Percentiles rank a stretch among this genome's conserved stretches.
Conservation (phyloP, 306 rosid genomes). For the Pyrus bretschneideri region DNA sequence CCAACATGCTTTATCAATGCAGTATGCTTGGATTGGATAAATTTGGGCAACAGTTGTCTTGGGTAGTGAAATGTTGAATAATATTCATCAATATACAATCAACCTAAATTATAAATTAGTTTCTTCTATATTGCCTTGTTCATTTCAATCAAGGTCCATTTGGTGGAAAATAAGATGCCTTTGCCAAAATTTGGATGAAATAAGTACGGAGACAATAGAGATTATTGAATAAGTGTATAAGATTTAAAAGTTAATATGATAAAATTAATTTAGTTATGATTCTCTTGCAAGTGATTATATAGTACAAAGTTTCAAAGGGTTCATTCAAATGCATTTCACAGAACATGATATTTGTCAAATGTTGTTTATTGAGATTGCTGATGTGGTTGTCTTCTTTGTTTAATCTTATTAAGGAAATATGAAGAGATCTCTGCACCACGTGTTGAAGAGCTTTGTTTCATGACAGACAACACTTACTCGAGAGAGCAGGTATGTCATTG, state of each 20-base stretch:
- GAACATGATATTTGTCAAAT: not conserved
- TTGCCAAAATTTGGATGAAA: not conserved
- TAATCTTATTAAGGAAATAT: constrained; percentile 34
- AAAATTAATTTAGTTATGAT: not conserved
- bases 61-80: not conserved
- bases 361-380: not conserved
- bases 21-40: not conserved
- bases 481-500: constrained; percentile 45
- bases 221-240: not conserved
- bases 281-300: not conserved
- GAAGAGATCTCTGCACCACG: constrained; percentile 65
- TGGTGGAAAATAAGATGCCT: too few relatives aligned
- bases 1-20: not conserved
- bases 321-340: not conserved
- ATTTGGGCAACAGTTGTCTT: not conserved
- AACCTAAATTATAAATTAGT: not conserved
- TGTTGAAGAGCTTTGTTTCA: constrained; percentile 55
- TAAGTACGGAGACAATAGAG: not conserved
- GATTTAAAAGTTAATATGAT: not conserved
- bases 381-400: constrained; percentile 10
- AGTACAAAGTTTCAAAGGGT: not conserved
- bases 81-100: not conserved
- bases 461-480: constrained; percentile 56
- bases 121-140: not conserved
- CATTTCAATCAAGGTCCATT: too few relatives aligned